Evolutionary conservation across 768 basidiomycete genomes (phyloP), one percentile per base, ranked within the genome.

Genomic region (Dacryopinax spathularia): DNA sequence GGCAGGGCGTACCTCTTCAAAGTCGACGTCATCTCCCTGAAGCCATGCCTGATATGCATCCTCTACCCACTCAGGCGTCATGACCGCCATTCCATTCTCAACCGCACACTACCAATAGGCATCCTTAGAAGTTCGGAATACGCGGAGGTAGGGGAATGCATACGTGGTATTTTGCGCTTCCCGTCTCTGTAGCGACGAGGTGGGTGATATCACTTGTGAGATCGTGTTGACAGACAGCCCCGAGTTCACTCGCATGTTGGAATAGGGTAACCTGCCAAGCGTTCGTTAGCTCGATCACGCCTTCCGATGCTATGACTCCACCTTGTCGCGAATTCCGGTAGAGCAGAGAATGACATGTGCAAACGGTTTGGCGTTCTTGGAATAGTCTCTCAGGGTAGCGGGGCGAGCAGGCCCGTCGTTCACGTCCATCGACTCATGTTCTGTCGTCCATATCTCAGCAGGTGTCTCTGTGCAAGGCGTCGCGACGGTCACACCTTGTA

Each of bases 161-260:
- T 63, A 89, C 92, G 73, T 72, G 77, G 72, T 96, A 95, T 70
- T 97, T 97, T 13, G 86, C 81, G 22, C 91, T 85, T 2, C 88
- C 89, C 69, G 89, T 85, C n/a, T 78, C 79, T n/a, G 74, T 75
- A 0, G 92, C 90, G 39, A 97, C 78, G 22, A 97, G 80, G 76
- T 95, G 92, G 0, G 91, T 94, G n/a, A 89, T 87, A 48, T 78
- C 78, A 70, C 91, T 87, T 0, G 91, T 97, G 66, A 95, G 85
- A 60, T 89, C 86, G 33, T 75, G 80, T 16, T 82, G 79, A 43
- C 82, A 78, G 2, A 74, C 75, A 29, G 90, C 93, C 12, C 93
- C 93, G 15, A 96, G 84, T 67, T 92, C 87, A 25, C 82, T 75
- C 0, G 89, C 90, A 69, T 88, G 82, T 65, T 84, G 84, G 70